Evolutionary conservation across 306 rosid species (phyloP).

Genomic region (Arachis stenosperma): DNA sequence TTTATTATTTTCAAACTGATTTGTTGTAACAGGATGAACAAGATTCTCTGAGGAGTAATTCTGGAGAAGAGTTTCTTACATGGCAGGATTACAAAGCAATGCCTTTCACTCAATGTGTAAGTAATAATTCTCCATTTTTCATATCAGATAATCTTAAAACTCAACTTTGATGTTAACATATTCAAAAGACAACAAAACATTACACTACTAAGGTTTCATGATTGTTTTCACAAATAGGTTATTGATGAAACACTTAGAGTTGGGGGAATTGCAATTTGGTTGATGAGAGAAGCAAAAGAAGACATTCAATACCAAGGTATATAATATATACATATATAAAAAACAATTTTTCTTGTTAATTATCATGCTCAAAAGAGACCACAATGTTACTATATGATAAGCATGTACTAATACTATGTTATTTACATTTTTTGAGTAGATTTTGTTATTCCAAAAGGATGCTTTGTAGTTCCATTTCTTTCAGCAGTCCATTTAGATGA

Average conservation of each 20-base stretch:
- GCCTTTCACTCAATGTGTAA: constrained; percentile 93
- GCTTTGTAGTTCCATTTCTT: constrained; percentile 94
- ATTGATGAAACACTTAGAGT: constrained; percentile 91
- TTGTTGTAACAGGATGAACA: constrained; percentile 75
- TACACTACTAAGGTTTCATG: neutral
- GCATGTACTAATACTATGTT: constrained; percentile 15
- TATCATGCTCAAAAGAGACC: neutral
- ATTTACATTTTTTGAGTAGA: constrained; percentile 49
- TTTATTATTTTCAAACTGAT: constrained; percentile 1
- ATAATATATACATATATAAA: constrained; percentile 30
- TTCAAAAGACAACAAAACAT: neutral
- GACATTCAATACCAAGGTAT: constrained; percentile 82
- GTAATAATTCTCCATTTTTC: constrained; percentile 30
- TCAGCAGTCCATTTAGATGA: constrained; percentile 95
- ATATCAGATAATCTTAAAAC: neutral
- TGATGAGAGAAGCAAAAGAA: constrained; percentile 89
- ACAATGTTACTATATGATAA: neutral
- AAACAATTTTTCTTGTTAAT: neutral
- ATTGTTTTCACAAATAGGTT: constrained; percentile 55
- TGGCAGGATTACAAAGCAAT: constrained; percentile 89
- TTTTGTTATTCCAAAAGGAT: constrained; percentile 81
- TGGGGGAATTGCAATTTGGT: constrained; percentile 96
- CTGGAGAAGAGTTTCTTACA: constrained; percentile 60
- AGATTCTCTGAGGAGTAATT: constrained; percentile 49
- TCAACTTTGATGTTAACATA: neutral